These are phyloP conservation scores for Arachis hypogaea DNA, from an alignment of 306 rosid genomes.

Conservation along the genomic window DNA sequence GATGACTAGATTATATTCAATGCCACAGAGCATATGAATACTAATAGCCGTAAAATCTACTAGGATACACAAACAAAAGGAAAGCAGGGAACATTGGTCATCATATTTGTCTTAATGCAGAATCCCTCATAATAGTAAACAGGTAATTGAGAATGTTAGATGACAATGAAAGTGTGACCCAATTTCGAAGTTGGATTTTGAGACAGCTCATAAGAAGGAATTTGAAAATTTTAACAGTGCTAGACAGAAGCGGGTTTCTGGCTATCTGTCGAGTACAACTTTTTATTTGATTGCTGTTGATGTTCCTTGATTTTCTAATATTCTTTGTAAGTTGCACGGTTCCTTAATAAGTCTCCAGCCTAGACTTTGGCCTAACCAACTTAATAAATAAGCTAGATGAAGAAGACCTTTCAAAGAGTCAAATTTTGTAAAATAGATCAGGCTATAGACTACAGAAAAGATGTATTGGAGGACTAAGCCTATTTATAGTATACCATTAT, in stretches of 20 bases:
- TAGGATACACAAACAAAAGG: not conserved
- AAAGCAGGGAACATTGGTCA: slow-evolving; percentile 8
- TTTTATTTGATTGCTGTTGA: not conserved
- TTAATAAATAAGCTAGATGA: too few relatives aligned
- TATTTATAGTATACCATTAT: too few relatives aligned
- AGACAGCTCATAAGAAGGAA: slow-evolving; percentile 20
- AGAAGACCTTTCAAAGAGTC: too few relatives aligned
- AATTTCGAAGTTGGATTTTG: slow-evolving; percentile 22
- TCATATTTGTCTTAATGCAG: slow-evolving; percentile 12
- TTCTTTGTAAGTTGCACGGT: not conserved
- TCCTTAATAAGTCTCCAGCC: too few relatives aligned
- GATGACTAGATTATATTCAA: slow-evolving; percentile 12
- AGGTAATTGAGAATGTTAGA: slow-evolving; percentile 23
- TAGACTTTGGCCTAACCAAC: too few relatives aligned
- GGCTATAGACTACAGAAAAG: too few relatives aligned
- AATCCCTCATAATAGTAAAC: slow-evolving; percentile 20
- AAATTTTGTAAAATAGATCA: too few relatives aligned
- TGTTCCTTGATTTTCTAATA: not conserved
- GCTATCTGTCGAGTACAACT: slow-evolving; percentile 1
- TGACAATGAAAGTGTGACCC: slow-evolving; percentile 1
- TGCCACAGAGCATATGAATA: not conserved
- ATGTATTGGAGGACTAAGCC: too few relatives aligned
- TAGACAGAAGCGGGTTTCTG: slow-evolving; percentile 22
- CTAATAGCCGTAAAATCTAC: slow-evolving; percentile 12
- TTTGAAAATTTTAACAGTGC: slow-evolving; percentile 1